Base-by-base conservation (phyloP, 176 grass and related monocot genomes). In the Themeda triandra region DNA sequence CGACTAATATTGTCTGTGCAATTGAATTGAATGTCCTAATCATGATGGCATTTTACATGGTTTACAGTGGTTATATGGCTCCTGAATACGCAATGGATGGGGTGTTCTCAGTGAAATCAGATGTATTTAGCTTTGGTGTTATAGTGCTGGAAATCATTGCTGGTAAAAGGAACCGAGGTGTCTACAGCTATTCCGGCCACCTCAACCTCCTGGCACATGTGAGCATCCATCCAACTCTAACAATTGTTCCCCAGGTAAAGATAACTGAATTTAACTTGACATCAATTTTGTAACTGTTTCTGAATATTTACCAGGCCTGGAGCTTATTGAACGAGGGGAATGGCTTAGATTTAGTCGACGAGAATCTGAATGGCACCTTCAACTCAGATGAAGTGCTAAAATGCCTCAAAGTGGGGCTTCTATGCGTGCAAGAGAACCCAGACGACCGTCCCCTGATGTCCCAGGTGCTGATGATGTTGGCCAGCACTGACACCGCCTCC, bases 61-160 rank as follows among this genome's bases (percentile, higher is more conserved):
- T 54, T 71, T 28, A n/a, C 27, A 93, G 88, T 6, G 85, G 91
- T 19, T 90, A 93, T 68, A 93, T 93, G 91, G 85, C 91, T 59
- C 91, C 91, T 0, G 91, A 93, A 36, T 93, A 93, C 2, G 91
- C 91, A 68, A 93, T 90, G 92, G 86, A 93, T 59, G 92, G 92
- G 10, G 77, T 86, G 10, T 94, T 88, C 44, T 94, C 88, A 0
- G 75, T 91, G 49, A 94, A 94, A 91, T 94, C 92, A 8, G 92
- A 94, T 73, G 88, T 94, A 33, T 94, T 94, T 25, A 94, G 92
- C 32, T 94, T 94, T 35, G 92, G 92, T 0, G 86, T 94, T 8
- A 80, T 94, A 81, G 69, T 94, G 30, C 75, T 91, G 6, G 92
- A 94, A 77, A 91, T 94, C 48, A 84, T 89, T 7, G 77, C 88